Conservation (phyloP, 345 rosid genomes). For the Pseudoturritis turrita region DNA sequence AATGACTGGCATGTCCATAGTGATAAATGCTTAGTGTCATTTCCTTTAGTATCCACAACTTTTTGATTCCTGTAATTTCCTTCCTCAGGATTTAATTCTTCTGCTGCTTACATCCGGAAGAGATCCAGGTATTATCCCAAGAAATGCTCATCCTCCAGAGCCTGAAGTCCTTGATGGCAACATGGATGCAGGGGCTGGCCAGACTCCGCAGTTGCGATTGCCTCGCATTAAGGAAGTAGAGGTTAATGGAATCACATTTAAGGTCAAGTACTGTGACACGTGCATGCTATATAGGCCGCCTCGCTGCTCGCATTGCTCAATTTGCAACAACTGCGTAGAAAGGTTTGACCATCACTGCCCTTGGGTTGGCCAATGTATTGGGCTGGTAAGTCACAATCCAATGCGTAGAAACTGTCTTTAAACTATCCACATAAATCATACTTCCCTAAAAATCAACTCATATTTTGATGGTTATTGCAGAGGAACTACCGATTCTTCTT, state of each 20-base stretch:
- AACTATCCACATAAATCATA: background rate
- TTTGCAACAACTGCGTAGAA: conserved; percentile 96
- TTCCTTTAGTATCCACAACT: background rate
- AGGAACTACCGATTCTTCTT: conserved; percentile 96
- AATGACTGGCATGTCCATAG: no score
- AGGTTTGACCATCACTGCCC: conserved; percentile 99
- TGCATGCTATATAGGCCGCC: conserved; percentile 98
- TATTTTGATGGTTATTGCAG: conserved; percentile 45
- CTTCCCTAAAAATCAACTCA: background rate
- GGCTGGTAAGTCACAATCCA: conserved; percentile 54
- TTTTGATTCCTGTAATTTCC: background rate
- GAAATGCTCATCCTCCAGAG: conserved; percentile 96
- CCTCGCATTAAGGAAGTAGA: conserved; percentile 89
- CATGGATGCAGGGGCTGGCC: conserved; percentile 56
- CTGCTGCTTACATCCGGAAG: conserved; percentile 91
- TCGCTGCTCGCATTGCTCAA: conserved; percentile 98
- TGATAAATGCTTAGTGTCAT: background rate
- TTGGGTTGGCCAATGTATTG: conserved; percentile 99
- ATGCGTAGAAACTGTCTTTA: background rate
- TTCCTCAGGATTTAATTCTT: conserved; percentile 70
- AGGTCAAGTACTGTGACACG: conserved; percentile 92
- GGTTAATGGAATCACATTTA: conserved; percentile 68
- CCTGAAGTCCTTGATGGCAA: conserved; percentile 66
- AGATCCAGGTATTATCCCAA: conserved; percentile 97
- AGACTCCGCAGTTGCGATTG: conserved; percentile 73